Percentiles rank a stretch among this genome's conserved stretches.
These are phyloP conservation scores for Aspergillus sojae DNA, from an alignment of 2,329 filamentous ascomycete species.

Conservation along the genomic window DNA sequence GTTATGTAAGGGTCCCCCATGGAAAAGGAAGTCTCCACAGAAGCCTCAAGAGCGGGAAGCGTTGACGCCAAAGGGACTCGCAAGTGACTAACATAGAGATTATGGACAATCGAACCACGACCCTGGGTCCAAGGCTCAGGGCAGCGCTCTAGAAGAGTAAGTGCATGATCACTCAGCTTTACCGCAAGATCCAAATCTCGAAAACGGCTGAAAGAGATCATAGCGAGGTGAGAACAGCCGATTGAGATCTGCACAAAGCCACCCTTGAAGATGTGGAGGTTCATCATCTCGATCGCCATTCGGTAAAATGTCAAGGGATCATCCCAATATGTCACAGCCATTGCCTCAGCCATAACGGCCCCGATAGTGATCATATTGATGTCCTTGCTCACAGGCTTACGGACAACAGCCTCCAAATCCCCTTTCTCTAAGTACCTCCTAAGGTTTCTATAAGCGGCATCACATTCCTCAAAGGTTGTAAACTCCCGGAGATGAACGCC, in stretches of 20 bases:
- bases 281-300: slow-evolving; percentile 60
- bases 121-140: slow-evolving; percentile 58
- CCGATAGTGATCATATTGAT: slow-evolving; percentile 49
- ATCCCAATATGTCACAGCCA: slow-evolving; percentile 63
- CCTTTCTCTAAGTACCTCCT: slow-evolving; percentile 62
- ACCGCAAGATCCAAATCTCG: slow-evolving; percentile 58
- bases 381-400: slow-evolving; percentile 47
- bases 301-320: slow-evolving; percentile 63
- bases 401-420: slow-evolving; percentile 49
- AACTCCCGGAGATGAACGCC: slow-evolving; percentile 67
- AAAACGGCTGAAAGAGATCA: slow-evolving; percentile 60
- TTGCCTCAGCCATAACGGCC: slow-evolving; percentile 60
- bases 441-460: slow-evolving; percentile 69
- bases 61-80: slow-evolving; percentile 55
- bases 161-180: slow-evolving; percentile 56
- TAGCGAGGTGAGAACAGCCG: slow-evolving; percentile 60
- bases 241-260: slow-evolving; percentile 61
- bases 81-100: slow-evolving; percentile 65
- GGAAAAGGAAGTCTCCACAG: slow-evolving; percentile 58
- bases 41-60: slow-evolving; percentile 56
- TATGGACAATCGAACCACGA: slow-evolving; percentile 58
- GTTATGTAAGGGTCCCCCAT: slow-evolving; percentile 62
- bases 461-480: slow-evolving; percentile 75
- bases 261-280: slow-evolving; percentile 57
- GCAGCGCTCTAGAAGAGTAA: slow-evolving; percentile 56